Conservation (phyloP, 73 alveolate species). For the Paramecium sonneborni region DNA sequence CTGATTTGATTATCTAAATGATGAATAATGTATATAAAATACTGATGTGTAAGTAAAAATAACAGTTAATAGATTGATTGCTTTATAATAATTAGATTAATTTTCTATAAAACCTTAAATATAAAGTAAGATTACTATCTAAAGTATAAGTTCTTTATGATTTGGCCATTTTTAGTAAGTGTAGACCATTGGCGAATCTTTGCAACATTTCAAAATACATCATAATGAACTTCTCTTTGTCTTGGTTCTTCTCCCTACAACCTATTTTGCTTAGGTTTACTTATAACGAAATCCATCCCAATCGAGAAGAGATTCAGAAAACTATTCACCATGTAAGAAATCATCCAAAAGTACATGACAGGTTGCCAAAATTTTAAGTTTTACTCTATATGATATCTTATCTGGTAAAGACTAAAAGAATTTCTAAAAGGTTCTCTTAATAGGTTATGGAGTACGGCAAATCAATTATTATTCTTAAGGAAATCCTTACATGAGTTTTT, state of each 20-base stretch:
- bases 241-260: constrained; percentile 28
- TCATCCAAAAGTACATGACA: constrained; percentile 49
- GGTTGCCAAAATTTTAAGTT: constrained; percentile 22
- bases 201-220: background rate
- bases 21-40: background rate
- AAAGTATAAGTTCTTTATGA: background rate
- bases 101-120: background rate
- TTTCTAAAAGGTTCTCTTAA: background rate
- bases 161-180: constrained; percentile 27
- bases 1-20: background rate
- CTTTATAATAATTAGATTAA: constrained; percentile 4
- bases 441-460: constrained; percentile 38
- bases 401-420: constrained; percentile 25
- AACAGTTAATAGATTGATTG: background rate
- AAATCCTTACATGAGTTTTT: constrained; percentile 15
- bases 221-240: background rate
- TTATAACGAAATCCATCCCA: constrained; percentile 41
- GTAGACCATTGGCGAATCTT: background rate
- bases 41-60: background rate
- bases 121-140: background rate
- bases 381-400: background rate
- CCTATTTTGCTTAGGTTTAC: constrained; percentile 25
- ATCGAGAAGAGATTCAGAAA: constrained; percentile 3
- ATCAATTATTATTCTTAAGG: background rate
- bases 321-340: constrained; percentile 4